Evolutionary conservation across 768 basidiomycete species (phyloP).

Genomic region (Russula ochroleuca): DNA sequence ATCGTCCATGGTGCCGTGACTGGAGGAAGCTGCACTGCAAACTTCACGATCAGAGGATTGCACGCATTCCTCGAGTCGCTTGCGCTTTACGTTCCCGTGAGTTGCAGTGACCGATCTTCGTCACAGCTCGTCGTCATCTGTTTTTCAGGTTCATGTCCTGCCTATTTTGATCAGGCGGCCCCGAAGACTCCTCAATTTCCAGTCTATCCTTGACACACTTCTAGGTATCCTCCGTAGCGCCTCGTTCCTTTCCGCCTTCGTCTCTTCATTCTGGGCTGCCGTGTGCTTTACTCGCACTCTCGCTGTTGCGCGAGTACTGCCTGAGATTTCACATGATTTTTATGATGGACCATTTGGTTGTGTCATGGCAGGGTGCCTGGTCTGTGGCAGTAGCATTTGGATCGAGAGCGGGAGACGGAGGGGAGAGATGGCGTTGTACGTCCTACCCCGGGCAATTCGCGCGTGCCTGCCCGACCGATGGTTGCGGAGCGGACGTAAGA

Average conservation of each 20-base stretch:
- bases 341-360: slow-evolving; percentile 77
- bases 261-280: slow-evolving; percentile 63
- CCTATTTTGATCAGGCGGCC: slow-evolving; percentile 62
- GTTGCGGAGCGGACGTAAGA: slow-evolving; percentile 42
- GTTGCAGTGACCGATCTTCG: slow-evolving; percentile 29
- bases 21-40: slow-evolving; percentile 55
- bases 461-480: slow-evolving; percentile 56
- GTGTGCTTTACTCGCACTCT: slow-evolving; percentile 69
- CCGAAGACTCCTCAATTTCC: slow-evolving; percentile 44
- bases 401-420: slow-evolving; percentile 66
- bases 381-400: slow-evolving; percentile 74
- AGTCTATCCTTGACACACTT: slow-evolving; percentile 40
- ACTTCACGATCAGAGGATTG: slow-evolving; percentile 49
- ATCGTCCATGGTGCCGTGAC: slow-evolving; percentile 61
- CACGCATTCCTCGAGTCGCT: slow-evolving; percentile 61
- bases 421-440: slow-evolving; percentile 78
- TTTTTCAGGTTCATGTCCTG: slow-evolving; percentile 60
- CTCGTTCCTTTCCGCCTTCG: slow-evolving; percentile 65
- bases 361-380: slow-evolving; percentile 58
- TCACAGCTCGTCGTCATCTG: slow-evolving; percentile 8
- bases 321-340: slow-evolving; percentile 65
- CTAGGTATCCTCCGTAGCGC: slow-evolving; percentile 60
- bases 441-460: slow-evolving; percentile 64
- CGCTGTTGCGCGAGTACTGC: slow-evolving; percentile 57
- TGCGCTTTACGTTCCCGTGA: slow-evolving; percentile 66